Base-by-base conservation (phyloP, 1,284 basidiomycete species). In the Ganoderma boninense region DNA sequence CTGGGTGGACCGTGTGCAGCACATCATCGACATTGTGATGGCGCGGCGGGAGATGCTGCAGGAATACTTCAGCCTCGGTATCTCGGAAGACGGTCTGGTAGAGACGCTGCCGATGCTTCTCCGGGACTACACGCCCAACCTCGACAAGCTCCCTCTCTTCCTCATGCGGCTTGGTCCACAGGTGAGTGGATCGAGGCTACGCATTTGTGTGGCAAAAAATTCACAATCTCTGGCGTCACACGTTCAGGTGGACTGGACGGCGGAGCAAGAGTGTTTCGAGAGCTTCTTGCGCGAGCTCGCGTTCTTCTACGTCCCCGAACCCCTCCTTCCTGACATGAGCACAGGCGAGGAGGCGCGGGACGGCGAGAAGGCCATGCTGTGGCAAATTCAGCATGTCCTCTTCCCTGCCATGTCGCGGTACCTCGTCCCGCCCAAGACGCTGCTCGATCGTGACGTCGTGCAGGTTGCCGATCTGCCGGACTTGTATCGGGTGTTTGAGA, bases 281-380 rank as follows among this genome's bases (percentile, higher is more conserved):
- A 87, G 90, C 0, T 92, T 99, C 77, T 84, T 98, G 29, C 90
- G 92, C 40, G 97, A 99, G 81, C 84, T 99, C 1, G 97, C 96
- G 0, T 94, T 90, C 79, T 98, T 97, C 82, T 96, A 97, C 80
- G 87, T 91, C 0, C 95, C 96, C 0, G 86, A 89, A 49, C 86
- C 87, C 1, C 76, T 85, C 2, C 29, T 67, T 11, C 49, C 56
- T 11, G 70, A 71, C 13, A 77, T 77, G 23, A 79, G 61, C 40
- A 56, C 23, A 29, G 74, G 66, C 5, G 79, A 80, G 0, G 82
- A 86, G 71, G 83, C 85, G 64, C 87, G 89, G 69, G 88, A 90
- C n/a, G 87, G 90, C 71, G 83, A 86, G 68, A 87, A 89, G 71
- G 89, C 90, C 23, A 88, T 90, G 73, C 83, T 85, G 66, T 97